These are phyloP conservation scores for Nigrospora osmanthi DNA, from an alignment of 2,329 filamentous ascomycete genomes.

Conservation along the genomic window DNA sequence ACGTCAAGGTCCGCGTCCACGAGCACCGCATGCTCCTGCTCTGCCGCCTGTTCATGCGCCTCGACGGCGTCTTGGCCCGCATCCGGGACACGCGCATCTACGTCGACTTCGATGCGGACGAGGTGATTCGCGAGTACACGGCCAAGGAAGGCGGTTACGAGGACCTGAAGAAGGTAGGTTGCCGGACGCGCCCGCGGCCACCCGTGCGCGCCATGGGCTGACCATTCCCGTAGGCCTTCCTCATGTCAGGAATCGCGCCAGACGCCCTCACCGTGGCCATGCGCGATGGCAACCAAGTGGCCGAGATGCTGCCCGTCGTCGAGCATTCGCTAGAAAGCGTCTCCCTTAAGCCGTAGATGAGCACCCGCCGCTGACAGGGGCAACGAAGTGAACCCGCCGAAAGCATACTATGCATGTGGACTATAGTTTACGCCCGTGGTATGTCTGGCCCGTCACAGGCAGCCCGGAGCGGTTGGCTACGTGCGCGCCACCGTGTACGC, in stretches of 20 bases:
- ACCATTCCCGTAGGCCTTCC: conserved; percentile 21
- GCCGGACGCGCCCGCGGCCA: background rate
- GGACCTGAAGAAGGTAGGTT: conserved; percentile 60
- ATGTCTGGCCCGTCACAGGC: too few species aligned
- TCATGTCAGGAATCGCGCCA: conserved; percentile 31
- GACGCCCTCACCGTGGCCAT: conserved; percentile 63
- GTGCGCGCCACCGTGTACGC: too few species aligned
- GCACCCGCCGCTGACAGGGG: too few species aligned
- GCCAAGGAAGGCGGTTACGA: conserved; percentile 79
- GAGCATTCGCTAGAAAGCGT: conserved; percentile 48
- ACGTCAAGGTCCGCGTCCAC: conserved; percentile 90
- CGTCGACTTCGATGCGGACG: conserved; percentile 73
- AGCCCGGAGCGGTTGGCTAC: too few species aligned
- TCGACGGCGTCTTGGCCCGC: conserved; percentile 83
- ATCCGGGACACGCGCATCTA: conserved; percentile 88
- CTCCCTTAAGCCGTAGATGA: conserved; percentile 10
- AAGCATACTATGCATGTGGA: too few species aligned
- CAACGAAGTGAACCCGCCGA: too few species aligned
- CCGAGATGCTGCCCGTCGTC: conserved; percentile 52
- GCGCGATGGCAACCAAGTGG: conserved; percentile 62
- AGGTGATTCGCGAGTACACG: conserved; percentile 83
- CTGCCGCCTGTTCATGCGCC: conserved; percentile 80
- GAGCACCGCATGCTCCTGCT: conserved; percentile 79
- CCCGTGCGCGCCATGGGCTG: background rate
- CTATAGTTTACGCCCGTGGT: too few species aligned